Evolutionary conservation across 2,329 filamentous ascomycete genomes (phyloP), one percentile per base, ranked within the genome.

Genomic region (Ambrosiella cleistominuta): DNA sequence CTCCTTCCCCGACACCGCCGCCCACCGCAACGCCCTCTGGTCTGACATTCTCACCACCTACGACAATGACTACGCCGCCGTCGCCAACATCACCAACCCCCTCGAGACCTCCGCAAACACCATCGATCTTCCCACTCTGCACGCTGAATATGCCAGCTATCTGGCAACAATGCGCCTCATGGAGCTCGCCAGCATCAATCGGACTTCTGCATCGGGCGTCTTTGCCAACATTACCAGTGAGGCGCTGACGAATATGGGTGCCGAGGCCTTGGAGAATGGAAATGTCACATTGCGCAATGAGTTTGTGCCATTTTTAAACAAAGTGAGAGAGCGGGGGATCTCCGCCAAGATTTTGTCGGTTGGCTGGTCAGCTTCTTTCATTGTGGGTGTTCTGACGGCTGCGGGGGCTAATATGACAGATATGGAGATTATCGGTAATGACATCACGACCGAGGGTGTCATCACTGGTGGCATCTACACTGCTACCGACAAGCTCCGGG

Each of bases 301-400:
- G 17, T 57, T 57, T 15, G 11, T 53, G 3, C 19, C 9, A 1
- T 57, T 57, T 27, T 42, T 57, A 2, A 66, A 75, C 8, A 56
- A 57, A 17, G 62, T 76, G 1, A 37, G 37, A 13, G 15, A 37
- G 4, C 64, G 72, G 8, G 63, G 66, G 0, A 75, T 76, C 0
- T 75, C 77, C 54, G 44, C 52, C 1, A 66, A 69, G 0, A 50
- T 74, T 13, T 66, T 79, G 35, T 78, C 75, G 3, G 73, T 78
- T 45, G 78, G 77, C 63, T 77, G 75, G 75, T 76, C 74, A 7
- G 62, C 65, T 1, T 68, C 70, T 4, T 77, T 77, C 61, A 74
- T 77, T 61, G 64, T 67, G 35, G 75, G 75, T 50, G 73, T 70
- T 6, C 65, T 77, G 17, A 66, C 65, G 47, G 64, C 62, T 13